These are phyloP conservation scores for Penicillium diatomitis DNA, from an alignment of 495 filamentous ascomycete genomes.

Conservation along the genomic window DNA sequence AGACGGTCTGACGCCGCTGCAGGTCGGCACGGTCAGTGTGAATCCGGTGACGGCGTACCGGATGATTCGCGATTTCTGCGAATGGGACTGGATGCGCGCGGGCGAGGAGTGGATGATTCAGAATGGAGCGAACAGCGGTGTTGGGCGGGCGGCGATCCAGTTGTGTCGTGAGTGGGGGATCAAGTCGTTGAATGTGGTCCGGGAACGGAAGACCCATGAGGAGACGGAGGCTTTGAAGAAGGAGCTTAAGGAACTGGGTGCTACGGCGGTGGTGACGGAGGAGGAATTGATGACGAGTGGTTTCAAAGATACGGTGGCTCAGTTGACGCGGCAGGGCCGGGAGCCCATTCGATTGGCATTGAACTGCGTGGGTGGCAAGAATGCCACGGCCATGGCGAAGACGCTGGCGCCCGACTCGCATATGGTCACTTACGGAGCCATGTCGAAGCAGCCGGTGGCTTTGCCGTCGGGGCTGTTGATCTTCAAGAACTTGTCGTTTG, in stretches of 20 bases:
- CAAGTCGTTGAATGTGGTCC: constrained; percentile 76
- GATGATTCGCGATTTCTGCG: constrained; percentile 78
- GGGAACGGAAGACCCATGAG: constrained; percentile 51
- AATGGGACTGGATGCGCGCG: constrained; percentile 41
- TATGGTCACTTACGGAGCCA: constrained; percentile 91
- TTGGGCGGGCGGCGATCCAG: constrained; percentile 84
- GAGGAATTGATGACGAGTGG: constrained; percentile 57
- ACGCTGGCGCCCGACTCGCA: constrained; percentile 53
- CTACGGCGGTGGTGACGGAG: constrained; percentile 76
- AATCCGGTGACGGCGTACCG: constrained; percentile 91
- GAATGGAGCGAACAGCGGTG: constrained; percentile 91
- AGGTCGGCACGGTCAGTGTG: constrained; percentile 77
- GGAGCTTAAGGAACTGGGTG: constrained; percentile 62
- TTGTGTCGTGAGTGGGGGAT: constrained; percentile 74
- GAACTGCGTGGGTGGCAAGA: constrained; percentile 93
- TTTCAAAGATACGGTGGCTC: constrained; percentile 55
- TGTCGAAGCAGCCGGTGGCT: constrained; percentile 74
- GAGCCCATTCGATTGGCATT: constrained; percentile 66
- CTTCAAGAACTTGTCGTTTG: constrained; percentile 78
- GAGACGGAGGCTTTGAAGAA: constrained; percentile 58
- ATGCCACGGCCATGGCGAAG: constrained; percentile 63
- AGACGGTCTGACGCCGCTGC: constrained; percentile 56
- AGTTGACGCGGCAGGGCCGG: constrained; percentile 58
- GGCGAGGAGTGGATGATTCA: constrained; percentile 79
- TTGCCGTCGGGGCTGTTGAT: constrained; percentile 75